Evolutionary conservation across 1,139 yeast genomes (phyloP), one percentile per base, ranked within the genome.

Genomic region (Hyphopichia pseudoburtonii): DNA sequence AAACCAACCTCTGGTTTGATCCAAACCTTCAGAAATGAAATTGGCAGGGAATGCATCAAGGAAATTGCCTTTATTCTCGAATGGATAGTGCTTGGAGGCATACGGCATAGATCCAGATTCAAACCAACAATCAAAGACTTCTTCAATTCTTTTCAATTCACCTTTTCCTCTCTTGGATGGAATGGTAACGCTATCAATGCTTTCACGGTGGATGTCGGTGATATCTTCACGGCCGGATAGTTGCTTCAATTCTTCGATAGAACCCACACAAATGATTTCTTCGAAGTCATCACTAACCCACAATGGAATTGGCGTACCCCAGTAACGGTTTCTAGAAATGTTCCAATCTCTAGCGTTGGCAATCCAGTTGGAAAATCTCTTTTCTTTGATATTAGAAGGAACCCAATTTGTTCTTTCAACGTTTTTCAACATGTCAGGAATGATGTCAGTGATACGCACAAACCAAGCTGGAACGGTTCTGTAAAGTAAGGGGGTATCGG

Each of bases 1-100:
- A 70, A 94, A 94, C 99, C 99, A 92, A 60, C 99, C 99, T 80
- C 99, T 87, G 37, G 99, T 92, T 73, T 92, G 99, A 70, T 92
- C 99, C 53, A 92, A 80, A 69, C 99, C 99, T 73, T 92, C 99
- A 43, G 97, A 85, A 54, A 92, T 94, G 66, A 92, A 92, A 64
- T 94, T 92, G 28, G 96, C 99, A 37, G 98, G 98, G 81, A 86
- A 92, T 36, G 86, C 78, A 41, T 76, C 62, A 37, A 72, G 96
- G 68, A 92, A 90, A 39, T 64, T 64, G 15, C 85, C 88, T 57
- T 79, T 67, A 57, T 79, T 78, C 67, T 90, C 97, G 62, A 92
- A 92, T 51, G 99, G 99, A 60, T 90, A 94, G 64, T 94, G 98
- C 60, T 85, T 85, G 33, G 96, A 85, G 38, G 97, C 97, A 52